Evolutionary conservation across 345 rosid species (phyloP).

Genomic region (Eucalyptus erythrocorys): DNA sequence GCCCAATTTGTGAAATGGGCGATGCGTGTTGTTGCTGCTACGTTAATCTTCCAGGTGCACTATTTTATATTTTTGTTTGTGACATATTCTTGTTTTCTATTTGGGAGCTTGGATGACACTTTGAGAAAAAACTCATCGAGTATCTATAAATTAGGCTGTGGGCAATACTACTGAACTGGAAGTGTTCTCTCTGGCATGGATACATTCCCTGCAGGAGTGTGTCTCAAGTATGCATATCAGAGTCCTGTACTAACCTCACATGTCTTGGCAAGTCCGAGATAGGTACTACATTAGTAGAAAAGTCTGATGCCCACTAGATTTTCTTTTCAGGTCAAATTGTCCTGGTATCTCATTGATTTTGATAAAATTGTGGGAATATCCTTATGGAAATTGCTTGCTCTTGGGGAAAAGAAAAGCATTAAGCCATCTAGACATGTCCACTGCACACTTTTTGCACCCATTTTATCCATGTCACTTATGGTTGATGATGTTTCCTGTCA

Average conservation of each 20-base stretch:
- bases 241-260: background rate
- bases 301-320: background rate
- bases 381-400: background rate
- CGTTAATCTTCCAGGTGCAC: constrained; percentile 65
- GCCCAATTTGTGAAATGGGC: constrained; percentile 96
- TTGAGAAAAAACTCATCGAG: background rate
- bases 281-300: background rate
- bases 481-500: background rate
- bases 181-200: background rate
- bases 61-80: background rate
- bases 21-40: constrained; percentile 60
- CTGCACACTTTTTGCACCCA: background rate
- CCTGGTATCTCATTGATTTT: background rate
- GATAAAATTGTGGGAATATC: background rate
- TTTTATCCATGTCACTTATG: background rate
- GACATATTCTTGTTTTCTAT: background rate
- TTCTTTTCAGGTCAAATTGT: background rate
- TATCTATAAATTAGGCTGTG: background rate
- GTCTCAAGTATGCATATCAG: background rate
- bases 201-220: background rate
- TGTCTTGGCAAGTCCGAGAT: background rate
- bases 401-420: background rate
- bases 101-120: background rate
- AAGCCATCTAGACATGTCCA: background rate
- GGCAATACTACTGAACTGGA: background rate